Conservation (phyloP, 2,329 filamentous ascomycete genomes). For the Alternaria dauci region DNA sequence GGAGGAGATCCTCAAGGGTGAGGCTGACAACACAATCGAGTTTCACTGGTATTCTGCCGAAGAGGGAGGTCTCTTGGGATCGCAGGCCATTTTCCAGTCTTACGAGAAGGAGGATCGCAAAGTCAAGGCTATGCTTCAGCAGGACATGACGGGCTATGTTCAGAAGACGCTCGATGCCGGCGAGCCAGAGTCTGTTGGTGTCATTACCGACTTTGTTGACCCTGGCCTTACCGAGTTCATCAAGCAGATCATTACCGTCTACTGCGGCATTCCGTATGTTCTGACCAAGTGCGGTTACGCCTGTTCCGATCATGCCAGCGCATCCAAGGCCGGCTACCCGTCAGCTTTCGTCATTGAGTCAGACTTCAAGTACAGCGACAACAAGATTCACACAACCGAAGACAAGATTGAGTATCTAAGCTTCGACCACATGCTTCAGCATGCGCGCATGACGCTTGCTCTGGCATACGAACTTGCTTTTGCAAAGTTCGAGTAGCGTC, state of each 20-base stretch:
- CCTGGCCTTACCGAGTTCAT: constrained; percentile 84
- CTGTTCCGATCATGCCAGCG: constrained; percentile 77
- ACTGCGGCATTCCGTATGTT: constrained; percentile 87
- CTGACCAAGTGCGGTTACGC: constrained; percentile 91
- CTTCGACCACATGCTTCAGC: constrained; percentile 92
- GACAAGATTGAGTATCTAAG: constrained; percentile 76
- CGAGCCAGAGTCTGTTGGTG: constrained; percentile 83
- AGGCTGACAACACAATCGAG: constrained; percentile 85
- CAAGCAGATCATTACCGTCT: constrained; percentile 84
- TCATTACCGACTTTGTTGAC: constrained; percentile 93
- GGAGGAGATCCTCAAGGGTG: constrained; percentile 73
- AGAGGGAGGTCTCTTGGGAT: constrained; percentile 85
- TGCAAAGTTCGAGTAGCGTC: constrained; percentile 66
- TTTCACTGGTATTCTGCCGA: constrained; percentile 97
- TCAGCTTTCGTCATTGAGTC: constrained; percentile 80
- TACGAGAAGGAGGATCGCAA: constrained; percentile 78
- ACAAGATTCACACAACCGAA: constrained; percentile 74
- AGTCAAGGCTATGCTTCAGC: constrained; percentile 96
- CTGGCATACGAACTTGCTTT: constrained; percentile 86
- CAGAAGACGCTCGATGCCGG: constrained; percentile 84
- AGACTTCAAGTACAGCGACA: constrained; percentile 69
- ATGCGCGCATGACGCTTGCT: constrained; percentile 83
- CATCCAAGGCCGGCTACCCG: constrained; percentile 77
- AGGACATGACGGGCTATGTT: constrained; percentile 90
- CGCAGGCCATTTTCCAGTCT: constrained; percentile 84